Conservation (phyloP, 1,284 basidiomycete species). For the Lignosus rhinocerotis region DNA sequence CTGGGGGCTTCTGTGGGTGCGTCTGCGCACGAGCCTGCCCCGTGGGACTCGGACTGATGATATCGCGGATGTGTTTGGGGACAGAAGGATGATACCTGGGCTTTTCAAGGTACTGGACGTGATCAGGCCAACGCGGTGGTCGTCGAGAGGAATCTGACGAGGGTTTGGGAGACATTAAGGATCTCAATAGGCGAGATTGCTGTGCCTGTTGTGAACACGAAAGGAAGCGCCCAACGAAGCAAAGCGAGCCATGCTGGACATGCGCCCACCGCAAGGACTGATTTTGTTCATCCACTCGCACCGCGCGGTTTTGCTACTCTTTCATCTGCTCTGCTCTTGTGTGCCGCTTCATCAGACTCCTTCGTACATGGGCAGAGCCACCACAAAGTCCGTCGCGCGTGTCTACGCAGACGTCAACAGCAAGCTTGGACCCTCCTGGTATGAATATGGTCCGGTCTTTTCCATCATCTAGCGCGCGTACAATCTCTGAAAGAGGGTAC, state of each 20-base stretch:
- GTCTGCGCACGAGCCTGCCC: neutral
- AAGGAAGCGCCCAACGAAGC: conserved; percentile 12
- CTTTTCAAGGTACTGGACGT: conserved; percentile 45
- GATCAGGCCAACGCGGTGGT: conserved; percentile 54
- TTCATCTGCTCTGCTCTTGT: conserved; percentile 17
- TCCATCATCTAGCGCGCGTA: conserved; percentile 19
- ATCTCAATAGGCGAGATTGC: neutral
- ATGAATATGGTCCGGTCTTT: conserved; percentile 68
- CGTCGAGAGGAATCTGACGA: neutral
- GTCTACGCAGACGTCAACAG: conserved; percentile 76
- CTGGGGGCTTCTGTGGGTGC: conserved; percentile 6
- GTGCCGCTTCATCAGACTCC: conserved; percentile 3
- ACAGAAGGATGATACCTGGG: conserved; percentile 58
- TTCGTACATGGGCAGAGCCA: conserved; percentile 58
- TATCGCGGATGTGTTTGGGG: conserved; percentile 35
- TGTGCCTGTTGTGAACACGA: conserved; percentile 1
- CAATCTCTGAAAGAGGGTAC: conserved; percentile 27
- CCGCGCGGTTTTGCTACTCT: conserved; percentile 9
- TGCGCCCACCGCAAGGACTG: conserved; percentile 23
- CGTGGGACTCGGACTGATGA: conserved; percentile 16
- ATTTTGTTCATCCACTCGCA: conserved; percentile 14
- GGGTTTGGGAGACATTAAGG: conserved; percentile 5
- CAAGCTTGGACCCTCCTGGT: conserved; percentile 74
- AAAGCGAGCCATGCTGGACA: conserved; percentile 9
- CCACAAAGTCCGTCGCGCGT: conserved; percentile 71